Evolutionary conservation across 352 stramenopile species (phyloP), one percentile per base, ranked within the genome.

Genomic region (Peronosclerospora sorghi): DNA sequence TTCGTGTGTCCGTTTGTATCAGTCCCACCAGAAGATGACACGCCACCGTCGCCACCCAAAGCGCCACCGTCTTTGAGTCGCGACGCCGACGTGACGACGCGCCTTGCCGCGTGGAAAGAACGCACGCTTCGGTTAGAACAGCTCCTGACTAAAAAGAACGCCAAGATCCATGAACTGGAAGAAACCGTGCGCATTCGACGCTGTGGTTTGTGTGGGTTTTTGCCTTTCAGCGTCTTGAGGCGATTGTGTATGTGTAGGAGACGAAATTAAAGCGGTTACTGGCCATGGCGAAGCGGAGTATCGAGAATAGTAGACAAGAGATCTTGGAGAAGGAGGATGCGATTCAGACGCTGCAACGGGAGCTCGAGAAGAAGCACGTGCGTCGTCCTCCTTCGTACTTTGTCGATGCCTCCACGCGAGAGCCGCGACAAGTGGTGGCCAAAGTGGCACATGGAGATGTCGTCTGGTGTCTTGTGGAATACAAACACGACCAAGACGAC

Each of bases 221-320:
- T n/a, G n/a, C n/a, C n/a, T n/a, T n/a, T n/a, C n/a, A n/a, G n/a
- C n/a, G n/a, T n/a, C n/a, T n/a, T n/a, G n/a, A n/a, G n/a, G n/a
- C n/a, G n/a, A n/a, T n/a, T n/a, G n/a, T n/a, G n/a, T n/a, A n/a
- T n/a, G 20, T 2, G 30, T 30, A 88, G 71, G 77, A 93, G 41
- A 55, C 55, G 19, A 93, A 89, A 43, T 36, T 93, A 32, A 93
- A 90, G 64, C 68, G 80, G 4, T 44, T 93, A 43, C 53, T 93
- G 24, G 74, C 76, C 8, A 79, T 89, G 72, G 80, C 80, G n/a
- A 93, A 93, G 51, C 73, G 80, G 30, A 93, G 80, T 48, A 88
- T 93, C 44, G 80, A 93, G 46, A 93, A 89, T 54, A 93, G 78
- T 51, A 88, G 90, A 42, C 71, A 84, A 45, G 76, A 90, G 23